Evolutionary conservation across 805 yeast genomes (phyloP).

Genomic region (Huiozyma naganishii): DNA sequence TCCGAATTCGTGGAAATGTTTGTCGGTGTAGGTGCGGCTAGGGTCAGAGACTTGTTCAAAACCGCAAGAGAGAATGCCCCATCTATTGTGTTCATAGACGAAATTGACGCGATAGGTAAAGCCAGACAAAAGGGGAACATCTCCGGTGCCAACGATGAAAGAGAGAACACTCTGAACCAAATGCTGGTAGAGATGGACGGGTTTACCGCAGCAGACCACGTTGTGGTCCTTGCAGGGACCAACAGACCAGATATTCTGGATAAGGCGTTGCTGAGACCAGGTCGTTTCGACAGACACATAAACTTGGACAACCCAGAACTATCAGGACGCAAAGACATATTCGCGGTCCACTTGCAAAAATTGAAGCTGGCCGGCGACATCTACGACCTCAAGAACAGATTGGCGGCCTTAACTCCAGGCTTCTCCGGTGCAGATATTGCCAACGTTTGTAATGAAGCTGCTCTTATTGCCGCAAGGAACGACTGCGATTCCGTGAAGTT

Average conservation of each 20-base stretch:
- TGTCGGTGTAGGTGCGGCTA: conserved; percentile 97
- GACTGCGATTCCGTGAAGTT: conserved; percentile 60
- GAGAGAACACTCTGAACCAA: conserved; percentile 93
- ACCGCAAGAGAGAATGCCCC: conserved; percentile 94
- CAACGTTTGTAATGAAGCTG: conserved; percentile 94
- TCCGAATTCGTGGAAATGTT: conserved; percentile 98
- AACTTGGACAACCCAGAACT: conserved; percentile 87
- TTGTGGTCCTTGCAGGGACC: conserved; percentile 95
- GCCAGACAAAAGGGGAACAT: conserved; percentile 64
- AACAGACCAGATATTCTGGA: conserved; percentile 92
- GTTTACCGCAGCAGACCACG: conserved; percentile 79
- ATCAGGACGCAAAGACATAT: conserved; percentile 89
- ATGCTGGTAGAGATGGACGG: conserved; percentile 98
- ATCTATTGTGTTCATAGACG: conserved; percentile 92
- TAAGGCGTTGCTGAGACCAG: conserved; percentile 89
- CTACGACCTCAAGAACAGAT: conserved; percentile 62
- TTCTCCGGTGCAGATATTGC: conserved; percentile 98
- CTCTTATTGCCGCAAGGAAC: conserved; percentile 87
- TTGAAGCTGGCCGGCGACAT: conserved; percentile 48
- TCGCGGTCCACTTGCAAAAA: conserved; percentile 71
- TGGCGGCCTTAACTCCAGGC: conserved; percentile 95
- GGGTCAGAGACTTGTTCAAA: conserved; percentile 90
- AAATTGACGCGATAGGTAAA: conserved; percentile 98
- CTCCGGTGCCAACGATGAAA: conserved; percentile 86
- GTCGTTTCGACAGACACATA: conserved; percentile 93